Evolutionary conservation across 345 rosid genomes (phyloP), one percentile per base, ranked within the genome.

Genomic region (Boechera stricta): DNA sequence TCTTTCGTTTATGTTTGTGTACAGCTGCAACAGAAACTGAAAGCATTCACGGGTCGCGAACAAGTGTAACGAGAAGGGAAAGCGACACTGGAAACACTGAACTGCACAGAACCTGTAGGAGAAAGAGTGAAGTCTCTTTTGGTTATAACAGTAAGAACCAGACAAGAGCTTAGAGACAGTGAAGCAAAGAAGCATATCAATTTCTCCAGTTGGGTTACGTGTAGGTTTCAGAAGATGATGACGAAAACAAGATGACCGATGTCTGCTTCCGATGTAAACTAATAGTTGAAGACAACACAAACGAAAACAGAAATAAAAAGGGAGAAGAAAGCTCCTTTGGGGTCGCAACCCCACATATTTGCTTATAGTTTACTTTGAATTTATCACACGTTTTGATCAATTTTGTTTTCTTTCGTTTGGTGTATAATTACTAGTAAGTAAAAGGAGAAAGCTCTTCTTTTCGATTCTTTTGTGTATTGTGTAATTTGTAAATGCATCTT

Each of bases 1-100:
- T 52, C 7, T 45, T 44, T 29, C 12, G 41, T 56, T 67, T 56
- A 35, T 81, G 39, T 18, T 28, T 69, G 28, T 75, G 45, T 69
- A 63, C 93, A 91, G 97, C 74, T 91, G 80, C 95, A 81, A 61
- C 88, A 85, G 75, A 93, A 86, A 81, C 62, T 90, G 67, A 88
- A 76, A 75, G 76, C 83, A 52, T 41, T 83, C 73, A 73, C 86
- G n/a, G 85, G 79, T 31, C 86, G 76, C 21, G 86, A 85, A 77
- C 86, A 80, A 76, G 83, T 79, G 71, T 67, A 79, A 74, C 10
- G 31, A 16, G 70, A 36, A 42, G 28, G 51, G 41, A 51, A 33
- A 15, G 35, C n/a, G 60, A 61, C 38, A 24, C 35, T 6, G 36
- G 13, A 52, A 51, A 67, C 59, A 41, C 36, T 24, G 53, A 75